Conservation (phyloP, 371 early-diverging fungal genomes). For the Mortierella sp. region DNA sequence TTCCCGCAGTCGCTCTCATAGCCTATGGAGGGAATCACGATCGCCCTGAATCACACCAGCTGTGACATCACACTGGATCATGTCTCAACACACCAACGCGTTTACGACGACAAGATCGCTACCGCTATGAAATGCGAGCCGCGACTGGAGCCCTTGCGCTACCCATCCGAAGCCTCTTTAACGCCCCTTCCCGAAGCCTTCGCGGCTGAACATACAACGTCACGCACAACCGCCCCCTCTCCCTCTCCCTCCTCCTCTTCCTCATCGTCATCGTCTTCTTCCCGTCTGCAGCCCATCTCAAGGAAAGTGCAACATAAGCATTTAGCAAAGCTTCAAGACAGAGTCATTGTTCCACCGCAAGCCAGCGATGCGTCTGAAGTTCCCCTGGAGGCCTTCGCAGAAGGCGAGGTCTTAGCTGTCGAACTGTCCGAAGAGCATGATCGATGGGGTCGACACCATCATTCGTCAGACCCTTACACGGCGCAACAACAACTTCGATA, state of each 20-base stretch:
- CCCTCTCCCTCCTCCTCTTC: slow-evolving; percentile 6
- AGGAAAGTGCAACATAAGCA: background rate
- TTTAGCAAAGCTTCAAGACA: background rate
- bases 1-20: slow-evolving; percentile 60
- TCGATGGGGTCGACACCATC: slow-evolving; percentile 4
- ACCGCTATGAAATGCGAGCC: background rate
- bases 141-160: slow-evolving; percentile 1
- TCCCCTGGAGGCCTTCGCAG: slow-evolving; percentile 27
- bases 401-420: slow-evolving; percentile 34
- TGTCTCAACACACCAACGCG: slow-evolving; percentile 16
- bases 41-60: slow-evolving; percentile 12
- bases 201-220: background rate
- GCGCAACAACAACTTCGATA: slow-evolving; percentile 12
- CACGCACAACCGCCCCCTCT: slow-evolving; percentile 1
- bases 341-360: slow-evolving; percentile 23
- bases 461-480: slow-evolving; percentile 15
- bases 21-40: slow-evolving; percentile 11
- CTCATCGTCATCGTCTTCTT: slow-evolving; percentile 10
- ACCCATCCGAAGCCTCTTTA: slow-evolving; percentile 6
- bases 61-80: background rate
- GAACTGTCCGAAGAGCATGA: slow-evolving; percentile 10
- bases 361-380: slow-evolving; percentile 45
- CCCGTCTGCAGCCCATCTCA: background rate
- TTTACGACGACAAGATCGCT: background rate
- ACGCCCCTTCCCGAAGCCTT: slow-evolving; percentile 10